Percentiles rank a stretch among this genome's conserved stretches.
Evolutionary conservation across 768 basidiomycete species (phyloP).

Genomic region (Leccinum longicurvipes): DNA sequence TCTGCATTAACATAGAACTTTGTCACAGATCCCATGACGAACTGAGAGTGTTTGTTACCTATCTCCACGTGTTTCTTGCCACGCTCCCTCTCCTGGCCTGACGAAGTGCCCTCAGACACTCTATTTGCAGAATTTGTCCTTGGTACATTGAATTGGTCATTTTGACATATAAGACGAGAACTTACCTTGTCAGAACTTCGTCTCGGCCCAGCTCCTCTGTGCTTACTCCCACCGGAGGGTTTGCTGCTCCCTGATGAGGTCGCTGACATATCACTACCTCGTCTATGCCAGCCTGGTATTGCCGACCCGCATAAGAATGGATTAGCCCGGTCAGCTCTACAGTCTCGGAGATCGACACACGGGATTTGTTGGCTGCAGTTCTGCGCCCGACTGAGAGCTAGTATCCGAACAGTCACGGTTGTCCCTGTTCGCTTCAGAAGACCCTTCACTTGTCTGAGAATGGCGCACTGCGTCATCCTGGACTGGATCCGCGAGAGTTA

Average conservation of each 20-base stretch:
- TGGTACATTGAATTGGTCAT: background rate
- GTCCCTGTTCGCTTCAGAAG: too few species aligned
- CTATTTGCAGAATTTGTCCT: slow-evolving; percentile 19
- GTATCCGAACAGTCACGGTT: too few species aligned
- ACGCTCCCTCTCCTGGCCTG: too few species aligned
- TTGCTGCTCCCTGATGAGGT: background rate
- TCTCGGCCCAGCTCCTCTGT: background rate
- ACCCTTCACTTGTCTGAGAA: too few species aligned
- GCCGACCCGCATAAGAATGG: background rate
- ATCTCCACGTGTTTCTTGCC: too few species aligned
- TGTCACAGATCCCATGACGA: background rate
- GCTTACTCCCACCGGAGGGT: background rate
- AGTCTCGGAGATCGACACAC: too few species aligned
- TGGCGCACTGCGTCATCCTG: too few species aligned
- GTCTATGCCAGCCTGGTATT: too few species aligned
- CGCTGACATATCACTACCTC: background rate
- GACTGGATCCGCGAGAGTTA: too few species aligned
- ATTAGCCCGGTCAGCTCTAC: background rate
- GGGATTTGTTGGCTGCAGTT: too few species aligned
- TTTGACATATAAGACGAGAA: background rate
- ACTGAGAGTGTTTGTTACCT: background rate
- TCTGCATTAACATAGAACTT: background rate
- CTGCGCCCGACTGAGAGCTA: too few species aligned
- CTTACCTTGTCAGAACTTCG: slow-evolving; percentile 14
- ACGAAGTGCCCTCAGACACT: slow-evolving; percentile 4